Base-by-base conservation (phyloP, 2,329 filamentous ascomycete genomes). In the Chaetothyriales sp. region DNA sequence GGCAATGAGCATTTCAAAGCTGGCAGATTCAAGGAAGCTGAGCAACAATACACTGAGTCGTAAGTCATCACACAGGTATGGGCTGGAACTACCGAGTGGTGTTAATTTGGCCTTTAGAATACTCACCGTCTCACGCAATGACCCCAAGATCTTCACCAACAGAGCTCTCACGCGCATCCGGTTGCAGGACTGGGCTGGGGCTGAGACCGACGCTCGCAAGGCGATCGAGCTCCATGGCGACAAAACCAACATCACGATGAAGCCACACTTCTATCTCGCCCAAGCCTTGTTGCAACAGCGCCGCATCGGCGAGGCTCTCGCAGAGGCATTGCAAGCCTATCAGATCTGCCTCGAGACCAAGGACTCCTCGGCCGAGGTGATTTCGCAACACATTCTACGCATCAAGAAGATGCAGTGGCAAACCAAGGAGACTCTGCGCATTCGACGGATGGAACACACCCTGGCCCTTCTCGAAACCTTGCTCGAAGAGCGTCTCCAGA, bases 331-430 rank as follows among this genome's bases (percentile, higher is more conserved):
- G 20, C 74, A 70, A 39, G 90, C 90, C 7, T 93, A 95, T 67
- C 69, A 77, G 3, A 68, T 83, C 5, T 88, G 84, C 65, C 71
- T 80, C 18, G 69, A 70, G 19, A 73, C 70, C 18, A 76, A 78
- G 61, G 83, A 81, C 62, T 78, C 77, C 53, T 83, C 82, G 39
- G 77, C 90, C 0, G 73, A 78, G 19, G 77, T 81, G 19, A 79
- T 95, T 44, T 88, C 84, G 0, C 72, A 74, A 15, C 77, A 84
- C 15, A 85, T 95, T 0, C 71, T 95, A 19, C 74, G 75, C 51
- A 87, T 86, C 62, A 94, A 93, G 67, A 90, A 90, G 66, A 81
- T 82, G 56, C 79, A 85, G 42, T 96, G 92, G 86, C 84, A 90
- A 36, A 75, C 79, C 9, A 72, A 73, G 57, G 90, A 96, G 61